Conservation (phyloP, 2,329 filamentous ascomycete genomes). For the Remersonia thermophila region DNA sequence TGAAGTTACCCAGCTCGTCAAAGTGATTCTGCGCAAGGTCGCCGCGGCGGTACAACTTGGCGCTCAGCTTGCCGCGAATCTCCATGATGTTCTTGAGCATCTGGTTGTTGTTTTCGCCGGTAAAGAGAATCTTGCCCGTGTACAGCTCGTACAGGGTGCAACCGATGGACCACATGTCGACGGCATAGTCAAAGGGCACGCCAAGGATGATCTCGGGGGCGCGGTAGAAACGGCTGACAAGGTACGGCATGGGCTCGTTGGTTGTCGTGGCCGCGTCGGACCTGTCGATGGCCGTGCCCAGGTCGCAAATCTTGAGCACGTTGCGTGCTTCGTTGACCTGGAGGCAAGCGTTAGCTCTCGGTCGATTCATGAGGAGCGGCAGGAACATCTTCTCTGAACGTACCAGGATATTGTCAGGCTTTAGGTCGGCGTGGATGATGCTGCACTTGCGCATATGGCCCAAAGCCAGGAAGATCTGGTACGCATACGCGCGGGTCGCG, state of each 20-base stretch:
- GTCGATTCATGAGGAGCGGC: not conserved
- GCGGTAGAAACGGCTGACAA: constrained; percentile 94
- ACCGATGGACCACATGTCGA: constrained; percentile 96
- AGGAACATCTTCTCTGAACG: constrained; percentile 15
- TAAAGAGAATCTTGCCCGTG: constrained; percentile 94
- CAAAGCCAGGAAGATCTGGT: constrained; percentile 86
- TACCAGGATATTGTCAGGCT: constrained; percentile 92
- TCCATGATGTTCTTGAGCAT: constrained; percentile 97
- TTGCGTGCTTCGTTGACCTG: constrained; percentile 70
- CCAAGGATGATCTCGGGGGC: constrained; percentile 95
- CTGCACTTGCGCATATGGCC: constrained; percentile 82
- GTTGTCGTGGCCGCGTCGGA: constrained; percentile 60
- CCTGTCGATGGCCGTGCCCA: constrained; percentile 88
- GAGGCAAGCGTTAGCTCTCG: constrained; percentile 16
- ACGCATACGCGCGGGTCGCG: constrained; percentile 78
- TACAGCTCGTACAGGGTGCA: constrained; percentile 96
- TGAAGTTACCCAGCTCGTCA: constrained; percentile 71
- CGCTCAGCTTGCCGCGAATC: constrained; percentile 80
- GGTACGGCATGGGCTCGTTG: constrained; percentile 83
- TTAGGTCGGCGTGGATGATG: constrained; percentile 90
- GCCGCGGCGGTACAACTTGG: constrained; percentile 77
- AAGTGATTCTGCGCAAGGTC: constrained; percentile 68
- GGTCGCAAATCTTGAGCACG: constrained; percentile 84
- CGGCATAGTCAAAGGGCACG: constrained; percentile 87
- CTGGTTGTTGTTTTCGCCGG: constrained; percentile 91